Evolutionary conservation across 345 rosid genomes (phyloP).

Genomic region (Corymbia maculata): DNA sequence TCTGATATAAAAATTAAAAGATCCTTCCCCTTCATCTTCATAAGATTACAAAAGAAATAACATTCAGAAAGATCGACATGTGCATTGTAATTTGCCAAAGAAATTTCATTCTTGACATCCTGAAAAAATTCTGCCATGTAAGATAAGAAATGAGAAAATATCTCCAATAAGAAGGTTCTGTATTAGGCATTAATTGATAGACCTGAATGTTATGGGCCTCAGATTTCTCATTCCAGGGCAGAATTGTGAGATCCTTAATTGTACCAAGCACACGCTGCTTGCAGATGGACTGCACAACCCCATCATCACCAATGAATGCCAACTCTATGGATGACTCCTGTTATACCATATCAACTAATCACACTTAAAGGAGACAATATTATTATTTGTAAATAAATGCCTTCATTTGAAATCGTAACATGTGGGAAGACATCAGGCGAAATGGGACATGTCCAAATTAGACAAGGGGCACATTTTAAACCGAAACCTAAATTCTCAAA

Average conservation of each 20-base stretch:
- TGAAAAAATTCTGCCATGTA: not conserved
- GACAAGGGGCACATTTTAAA: not conserved
- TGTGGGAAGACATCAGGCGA: not conserved
- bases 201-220: slow-evolving; percentile 41
- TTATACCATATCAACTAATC: slow-evolving; percentile 4
- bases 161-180: not conserved
- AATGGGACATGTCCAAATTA: not conserved
- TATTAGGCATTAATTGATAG: not conserved
- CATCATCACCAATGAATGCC: slow-evolving; percentile 67
- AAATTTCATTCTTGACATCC: not conserved
- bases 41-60: not conserved
- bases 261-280: slow-evolving; percentile 82
- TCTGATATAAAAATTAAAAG: slow-evolving; percentile 81
- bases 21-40: slow-evolving; percentile 55
- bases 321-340: slow-evolving; percentile 90
- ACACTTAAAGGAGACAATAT: not conserved
- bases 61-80: not conserved
- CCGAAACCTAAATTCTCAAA: not conserved
- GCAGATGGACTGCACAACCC: slow-evolving; percentile 60
- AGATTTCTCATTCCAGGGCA: slow-evolving; percentile 55
- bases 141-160: not conserved
- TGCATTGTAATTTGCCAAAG: not conserved
- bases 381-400: not conserved
- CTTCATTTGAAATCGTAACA: not conserved
- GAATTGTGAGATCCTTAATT: slow-evolving; percentile 71